Conservation (phyloP, 1,284 basidiomycete genomes). For the Microbotryomycetes sp. region DNA sequence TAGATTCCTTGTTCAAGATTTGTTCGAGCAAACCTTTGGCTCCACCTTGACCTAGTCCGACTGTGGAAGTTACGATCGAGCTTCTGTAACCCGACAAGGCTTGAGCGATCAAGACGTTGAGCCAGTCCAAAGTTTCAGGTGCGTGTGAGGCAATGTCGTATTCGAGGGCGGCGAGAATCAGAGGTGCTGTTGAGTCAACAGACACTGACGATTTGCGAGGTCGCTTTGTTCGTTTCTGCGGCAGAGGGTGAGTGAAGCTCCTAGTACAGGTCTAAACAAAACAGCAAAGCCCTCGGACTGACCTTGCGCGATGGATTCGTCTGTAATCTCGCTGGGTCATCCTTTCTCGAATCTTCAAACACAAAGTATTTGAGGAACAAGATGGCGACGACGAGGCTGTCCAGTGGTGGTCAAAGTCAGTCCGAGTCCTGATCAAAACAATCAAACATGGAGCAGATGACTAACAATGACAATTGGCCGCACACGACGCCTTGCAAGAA, state of each 20-base stretch:
- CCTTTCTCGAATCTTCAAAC: conserved; percentile 45
- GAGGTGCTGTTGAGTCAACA: conserved; percentile 42
- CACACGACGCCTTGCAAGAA: conserved; percentile 52
- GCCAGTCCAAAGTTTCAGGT: conserved; percentile 51
- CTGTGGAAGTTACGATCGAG: conserved; percentile 25
- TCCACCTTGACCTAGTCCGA: conserved; percentile 20
- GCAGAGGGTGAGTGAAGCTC: conserved; percentile 7
- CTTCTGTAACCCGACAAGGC: conserved; percentile 43
- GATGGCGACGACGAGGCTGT: conserved; percentile 42
- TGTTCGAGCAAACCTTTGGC: conserved; percentile 34
- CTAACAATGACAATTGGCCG: conserved; percentile 48
- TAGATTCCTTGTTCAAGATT: conserved; percentile 25
- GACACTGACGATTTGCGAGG: conserved; percentile 40
- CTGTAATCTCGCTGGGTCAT: background rate
- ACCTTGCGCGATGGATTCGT: background rate
- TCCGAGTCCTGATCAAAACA: background rate
- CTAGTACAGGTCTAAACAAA: background rate
- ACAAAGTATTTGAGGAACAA: conserved; percentile 52
- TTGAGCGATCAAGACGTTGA: conserved; percentile 53
- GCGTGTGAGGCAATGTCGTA: conserved; percentile 52
- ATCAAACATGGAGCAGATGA: conserved; percentile 12
- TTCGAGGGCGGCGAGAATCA: conserved; percentile 46
- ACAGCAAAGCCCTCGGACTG: background rate
- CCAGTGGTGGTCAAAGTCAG: too few relatives aligned
- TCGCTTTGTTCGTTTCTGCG: conserved; percentile 30